A percentile compares a stretch with the other conserved stretches of the same genome.
phyloP scores from a whole-genome alignment of 2,329 filamentous ascomycete species.

The Waltergamsia citrina region DNA sequence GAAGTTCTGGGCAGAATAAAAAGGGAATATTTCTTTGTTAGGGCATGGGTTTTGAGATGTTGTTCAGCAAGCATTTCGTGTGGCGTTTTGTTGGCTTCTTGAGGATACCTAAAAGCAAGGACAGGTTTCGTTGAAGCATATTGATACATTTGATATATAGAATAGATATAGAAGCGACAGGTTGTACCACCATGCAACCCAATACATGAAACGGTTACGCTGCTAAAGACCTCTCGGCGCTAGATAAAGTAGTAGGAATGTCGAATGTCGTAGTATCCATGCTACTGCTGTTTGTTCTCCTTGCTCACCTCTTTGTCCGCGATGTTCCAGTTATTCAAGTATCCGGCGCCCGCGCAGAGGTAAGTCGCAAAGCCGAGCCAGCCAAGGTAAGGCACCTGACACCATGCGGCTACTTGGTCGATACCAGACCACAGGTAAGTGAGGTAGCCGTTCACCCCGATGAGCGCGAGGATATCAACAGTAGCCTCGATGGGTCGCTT shows the following conservation, averaged over 20 bases:
- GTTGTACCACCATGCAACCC: too few relatives aligned
- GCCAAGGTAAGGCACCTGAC: slow-evolving; percentile 70
- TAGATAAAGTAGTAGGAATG: too few relatives aligned
- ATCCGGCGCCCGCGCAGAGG: slow-evolving; percentile 59
- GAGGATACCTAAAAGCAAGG: too few relatives aligned
- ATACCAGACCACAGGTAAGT: slow-evolving; percentile 67
- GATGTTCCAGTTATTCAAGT: slow-evolving; percentile 61
- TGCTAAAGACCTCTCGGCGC: too few relatives aligned
- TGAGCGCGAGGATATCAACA: slow-evolving; percentile 62
- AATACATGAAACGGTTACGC: too few relatives aligned
- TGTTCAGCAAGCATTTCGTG: too few relatives aligned
- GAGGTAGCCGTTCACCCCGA: slow-evolving; percentile 64
- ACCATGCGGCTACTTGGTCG: slow-evolving; percentile 63
- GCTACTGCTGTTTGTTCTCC: neutral
- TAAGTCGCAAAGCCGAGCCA: slow-evolving; percentile 90
- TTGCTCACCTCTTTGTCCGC: slow-evolving; percentile 17
- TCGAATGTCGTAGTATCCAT: too few relatives aligned
- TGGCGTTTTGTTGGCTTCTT: too few relatives aligned
- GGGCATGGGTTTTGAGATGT: neutral
- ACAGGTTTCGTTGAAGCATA: too few relatives aligned
- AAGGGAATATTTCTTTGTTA: neutral
- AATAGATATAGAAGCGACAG: too few relatives aligned
- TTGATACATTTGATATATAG: too few relatives aligned
- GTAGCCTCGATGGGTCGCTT: slow-evolving; percentile 66
- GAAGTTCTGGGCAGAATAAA: too few relatives aligned